Evolutionary conservation across 352 stramenopile genomes (phyloP), one percentile per base, ranked within the genome.

Genomic region (Globisporangium emineosum): DNA sequence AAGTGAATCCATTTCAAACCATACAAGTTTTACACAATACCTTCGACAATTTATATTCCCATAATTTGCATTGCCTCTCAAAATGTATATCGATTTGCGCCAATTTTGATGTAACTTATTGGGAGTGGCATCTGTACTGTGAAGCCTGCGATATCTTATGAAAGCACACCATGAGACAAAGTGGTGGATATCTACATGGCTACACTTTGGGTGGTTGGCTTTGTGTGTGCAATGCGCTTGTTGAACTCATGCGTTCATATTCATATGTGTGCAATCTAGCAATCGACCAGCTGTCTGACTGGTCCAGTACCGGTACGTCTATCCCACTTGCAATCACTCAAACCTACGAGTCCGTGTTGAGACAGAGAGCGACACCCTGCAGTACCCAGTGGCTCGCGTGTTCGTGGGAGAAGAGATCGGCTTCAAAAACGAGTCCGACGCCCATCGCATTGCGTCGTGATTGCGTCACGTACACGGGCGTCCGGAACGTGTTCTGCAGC

Each of bases 401-500:
- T 61, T 98, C 90, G 12, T 88, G 79, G 15, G 91, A 96, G 45
- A 87, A 88, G 1, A 98, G 69, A 65, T 98, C 90, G 13, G 94
- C 96, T 68, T 98, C 89, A 68, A 98, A 98, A 17, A 98, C 94
- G 21, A 98, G 76, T 0, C 96, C 96, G 23, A 98, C 91, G 27
- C 96, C 96, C 94, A 98, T 98, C 40, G 96, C 95, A 59, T 98
- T 98, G 12, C 90, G 81, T 17, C 96, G 79, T 25, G 79, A 89
- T 74, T 98, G 94, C 15, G 95, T 98, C 27, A 98, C 94, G 72
- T 98, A 98, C 55, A 98, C 95, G 10, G 96, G 96, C 23, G 95
- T 98, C 21, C 83, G 90, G 76, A 98, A 98, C 1, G 93, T 98
- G 67, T 97, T 96, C 49, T 98, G 89, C 25, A 98, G 74, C 76